Base-by-base conservation (phyloP, 2,329 filamentous ascomycete genomes). In the Teratosphaeria pseudoeucalypti region DNA sequence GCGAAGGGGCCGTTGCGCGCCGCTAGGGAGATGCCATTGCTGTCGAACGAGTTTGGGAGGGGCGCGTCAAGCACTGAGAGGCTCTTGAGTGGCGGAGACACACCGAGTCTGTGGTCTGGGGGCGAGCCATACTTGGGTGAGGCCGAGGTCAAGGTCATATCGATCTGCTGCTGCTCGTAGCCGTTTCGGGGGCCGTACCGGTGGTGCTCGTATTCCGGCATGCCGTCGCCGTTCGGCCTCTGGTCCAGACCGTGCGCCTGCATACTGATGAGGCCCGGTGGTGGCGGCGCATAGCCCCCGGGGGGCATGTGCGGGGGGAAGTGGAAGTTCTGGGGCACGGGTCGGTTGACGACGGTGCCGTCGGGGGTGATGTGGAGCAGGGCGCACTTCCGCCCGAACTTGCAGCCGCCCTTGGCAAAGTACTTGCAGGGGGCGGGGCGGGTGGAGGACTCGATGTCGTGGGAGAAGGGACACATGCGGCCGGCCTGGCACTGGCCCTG, bases 321-420 rank as follows among this genome's bases (percentile, higher is more conserved):
- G 16, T 53, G 53, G 10, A 61, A 66, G 29, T 58, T 26, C 9
- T 59, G 62, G 29, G 63, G 64, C 23, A 58, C 62, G 37, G 56
- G 27, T 81, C 88, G 77, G 75, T 96, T 96, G 72, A 97, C 90
- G 72, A 92, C 85, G 68, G 90, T 86, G 61, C 94, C 94, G 75
- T 97, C 92, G 67, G 92, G 91, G 55, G 96, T 86, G 70, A 97
- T 88, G 75, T 99, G 94, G 65, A 95, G 90, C 71, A 97, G 90
- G 71, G 92, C 92, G 80, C 94, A 99, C 77, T 97, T 97, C 64
- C 90, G 89, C 63, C 94, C 94, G 74, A 97, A 99, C 75, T 97
- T 97, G 85, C 94, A 99, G 76, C 96, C 96, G 66, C 94, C 94
- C 90, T 97, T 99, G 71, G 92, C 89, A 74, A 97, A 99, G 78